Evolutionary conservation across 768 basidiomycete species (phyloP), one percentile per base, ranked within the genome.

Genomic region (Infundibulicybe gibba): DNA sequence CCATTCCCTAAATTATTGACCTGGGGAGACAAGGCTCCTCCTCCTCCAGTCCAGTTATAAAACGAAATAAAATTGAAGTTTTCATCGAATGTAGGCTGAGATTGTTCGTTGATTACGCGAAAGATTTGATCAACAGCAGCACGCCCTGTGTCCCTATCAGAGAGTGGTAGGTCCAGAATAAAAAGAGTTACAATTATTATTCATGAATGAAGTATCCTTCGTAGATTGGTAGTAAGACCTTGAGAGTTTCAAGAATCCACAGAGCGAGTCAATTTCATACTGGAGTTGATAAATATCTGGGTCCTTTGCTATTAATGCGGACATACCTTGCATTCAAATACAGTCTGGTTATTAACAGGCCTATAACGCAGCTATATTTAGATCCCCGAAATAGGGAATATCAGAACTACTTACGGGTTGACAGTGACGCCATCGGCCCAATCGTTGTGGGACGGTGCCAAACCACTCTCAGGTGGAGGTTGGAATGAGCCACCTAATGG

Each of bases 241-340:
- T 11, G 87, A 90, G 11, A 90, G 70, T 62, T 90, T 90, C 54
- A 90, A 63, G 68, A 90, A 90, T 5, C 85, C 80, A 49, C 85
- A 87, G 1, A 90, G 66, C 0, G 87, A 89, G 59, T 90, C 88
- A 41, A 90, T 70, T 60, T 90, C 88, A 54, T 87, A 90, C 85
- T 86, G 46, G 31, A 32, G 43, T 8, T 25, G 25, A 8, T 25
- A 40, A 30, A 40, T 25, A 15, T 33, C 25, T 2, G 40, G 17
- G 16, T 21, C 3, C 32, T 8, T 33, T 15, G 4, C 11, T 15
- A 43, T 25, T 3, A 34, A 15, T 11, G 20, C 8, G 17, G 19
- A 5, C 11, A 34, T 8, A 84, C 86, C 73, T 90, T 90, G 80
- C 88, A 90, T 60, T 90, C 88, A 51, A 85, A 90, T 0, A 90